Evolutionary conservation across 1,284 basidiomycete species (phyloP), one percentile per base, ranked within the genome.

Genomic region (Volvariella volvacea): DNA sequence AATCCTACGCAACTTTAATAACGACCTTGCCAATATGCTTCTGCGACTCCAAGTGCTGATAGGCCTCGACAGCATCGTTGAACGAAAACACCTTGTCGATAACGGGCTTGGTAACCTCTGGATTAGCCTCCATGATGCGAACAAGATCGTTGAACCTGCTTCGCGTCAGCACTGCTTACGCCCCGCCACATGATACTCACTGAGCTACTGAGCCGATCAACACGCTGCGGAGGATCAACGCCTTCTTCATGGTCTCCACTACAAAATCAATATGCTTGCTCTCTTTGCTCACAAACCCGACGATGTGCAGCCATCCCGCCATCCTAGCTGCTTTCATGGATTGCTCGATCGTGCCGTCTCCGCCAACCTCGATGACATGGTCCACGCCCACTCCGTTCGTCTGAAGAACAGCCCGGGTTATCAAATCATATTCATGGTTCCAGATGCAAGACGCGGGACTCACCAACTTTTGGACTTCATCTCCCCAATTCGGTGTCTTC

Each of bases 331-430:
- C 61, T 6, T 65, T 62, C 47, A 73, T 57, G 9, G 65, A 66
- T 48, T 71, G 68, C 14, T 54, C 47, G 2, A 80, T 55, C 4
- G 76, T 80, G 14, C 68, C 67, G 1, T 65, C 50, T 2, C 78
- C 76, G 2, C 77, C 76, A n/a, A 76, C 74, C 56, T 83, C 80
- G 39, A 83, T 60, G 32, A 81, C 57, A 52, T 77, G 74, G 46
- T 83, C 74, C 3, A 77, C 79, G 9, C 81, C 80, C 9, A 55
- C 55, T 1, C 73, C 76, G 12, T 62, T 62, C 6, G 78, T 78
- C 56, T 67, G 17, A 1, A 25, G 17, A 28, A 6, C 19, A 8
- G n/a, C 7, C 22, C 4, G 25, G 6, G 25, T 28, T 12, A 28
- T 6, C 25, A 6, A 6, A 28, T 28, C n/a, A n/a, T n/a, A n/a